phyloP scores from a whole-genome alignment of 352 stramenopile species.

The Globisporangium viniferum region DNA sequence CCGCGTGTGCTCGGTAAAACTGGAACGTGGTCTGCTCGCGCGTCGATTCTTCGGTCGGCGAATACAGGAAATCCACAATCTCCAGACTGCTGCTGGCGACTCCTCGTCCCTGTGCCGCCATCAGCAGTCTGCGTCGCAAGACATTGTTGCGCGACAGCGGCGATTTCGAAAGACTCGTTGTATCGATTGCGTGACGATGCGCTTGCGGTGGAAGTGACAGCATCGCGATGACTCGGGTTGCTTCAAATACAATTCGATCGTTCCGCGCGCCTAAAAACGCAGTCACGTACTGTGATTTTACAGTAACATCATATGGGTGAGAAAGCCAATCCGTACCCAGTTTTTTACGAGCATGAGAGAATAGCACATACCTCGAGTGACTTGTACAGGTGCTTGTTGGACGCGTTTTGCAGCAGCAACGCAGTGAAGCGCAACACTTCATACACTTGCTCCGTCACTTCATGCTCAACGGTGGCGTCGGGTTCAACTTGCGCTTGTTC shows the following conservation, averaged over 20 bases:
- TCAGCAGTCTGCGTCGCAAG: slow-evolving; percentile 53
- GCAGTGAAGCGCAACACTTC: slow-evolving; percentile 73
- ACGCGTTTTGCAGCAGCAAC: slow-evolving; percentile 75
- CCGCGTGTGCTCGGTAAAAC: slow-evolving; percentile 42
- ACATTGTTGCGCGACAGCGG: slow-evolving; percentile 34
- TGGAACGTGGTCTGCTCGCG: slow-evolving; percentile 44
- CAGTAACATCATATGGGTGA: background rate
- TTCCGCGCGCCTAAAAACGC: slow-evolving; percentile 61
- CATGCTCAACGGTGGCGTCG: slow-evolving; percentile 27
- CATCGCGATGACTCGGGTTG: slow-evolving; percentile 72
- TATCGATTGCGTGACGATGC: slow-evolving; percentile 64
- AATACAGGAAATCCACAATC: slow-evolving; percentile 59
- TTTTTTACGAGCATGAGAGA: background rate
- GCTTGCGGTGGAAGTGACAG: slow-evolving; percentile 61
- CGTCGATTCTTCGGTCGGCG: slow-evolving; percentile 3
- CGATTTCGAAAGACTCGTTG: slow-evolving; percentile 42
- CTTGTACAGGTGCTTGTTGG: slow-evolving; percentile 74
- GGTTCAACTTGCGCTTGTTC: slow-evolving; percentile 5
- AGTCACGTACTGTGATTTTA: slow-evolving; percentile 9
- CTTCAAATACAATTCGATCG: slow-evolving; percentile 65
- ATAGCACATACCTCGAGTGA: slow-evolving; percentile 39
- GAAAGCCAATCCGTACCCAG: background rate
- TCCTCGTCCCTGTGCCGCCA: slow-evolving; percentile 44
- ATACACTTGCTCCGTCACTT: slow-evolving; percentile 54
- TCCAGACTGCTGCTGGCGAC: slow-evolving; percentile 51